These are phyloP conservation scores for Yamadazyma atlantica DNA, from an alignment of 1,139 yeast genomes.

Conservation along the genomic window DNA sequence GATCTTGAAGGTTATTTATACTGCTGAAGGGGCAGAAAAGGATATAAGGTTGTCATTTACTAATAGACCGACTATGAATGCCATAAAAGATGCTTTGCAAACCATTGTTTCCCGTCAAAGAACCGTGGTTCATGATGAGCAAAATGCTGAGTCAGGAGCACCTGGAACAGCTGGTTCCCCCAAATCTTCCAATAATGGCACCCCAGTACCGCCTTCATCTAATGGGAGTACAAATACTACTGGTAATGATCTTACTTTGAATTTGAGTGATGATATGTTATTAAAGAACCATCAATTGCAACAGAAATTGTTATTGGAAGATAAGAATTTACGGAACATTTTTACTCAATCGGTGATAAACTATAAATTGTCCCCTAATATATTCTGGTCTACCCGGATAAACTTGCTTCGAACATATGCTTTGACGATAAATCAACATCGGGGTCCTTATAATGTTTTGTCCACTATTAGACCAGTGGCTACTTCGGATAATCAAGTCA, in stretches of 20 bases:
- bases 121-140: constrained; percentile 40
- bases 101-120: constrained; percentile 69
- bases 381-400: constrained; percentile 86
- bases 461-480: constrained; percentile 94
- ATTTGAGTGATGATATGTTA: constrained; percentile 39
- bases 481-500: constrained; percentile 85
- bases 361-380: constrained; percentile 71
- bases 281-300: constrained; percentile 75
- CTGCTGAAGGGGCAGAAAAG: constrained; percentile 30
- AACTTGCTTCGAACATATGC: constrained; percentile 85
- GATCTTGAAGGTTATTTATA: constrained; percentile 60
- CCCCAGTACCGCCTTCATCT: constrained; percentile 8
- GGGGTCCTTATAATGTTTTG: constrained; percentile 91
- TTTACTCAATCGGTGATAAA: constrained; percentile 89
- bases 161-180: constrained; percentile 17
- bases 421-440: constrained; percentile 74
- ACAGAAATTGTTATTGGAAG: constrained; percentile 70
- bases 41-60: constrained; percentile 62
- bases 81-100: constrained; percentile 67
- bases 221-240: constrained; percentile 5
- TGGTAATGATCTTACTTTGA: constrained; percentile 12
- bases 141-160: constrained; percentile 1
- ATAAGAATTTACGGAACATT: constrained; percentile 66
- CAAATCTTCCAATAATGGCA: constrained; percentile 17
- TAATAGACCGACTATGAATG: constrained; percentile 74